A percentile compares a stretch with the other conserved stretches of the same genome.
Conservation (phyloP, 2,329 filamentous ascomycete genomes). For the Emericellopsis atlantica region DNA sequence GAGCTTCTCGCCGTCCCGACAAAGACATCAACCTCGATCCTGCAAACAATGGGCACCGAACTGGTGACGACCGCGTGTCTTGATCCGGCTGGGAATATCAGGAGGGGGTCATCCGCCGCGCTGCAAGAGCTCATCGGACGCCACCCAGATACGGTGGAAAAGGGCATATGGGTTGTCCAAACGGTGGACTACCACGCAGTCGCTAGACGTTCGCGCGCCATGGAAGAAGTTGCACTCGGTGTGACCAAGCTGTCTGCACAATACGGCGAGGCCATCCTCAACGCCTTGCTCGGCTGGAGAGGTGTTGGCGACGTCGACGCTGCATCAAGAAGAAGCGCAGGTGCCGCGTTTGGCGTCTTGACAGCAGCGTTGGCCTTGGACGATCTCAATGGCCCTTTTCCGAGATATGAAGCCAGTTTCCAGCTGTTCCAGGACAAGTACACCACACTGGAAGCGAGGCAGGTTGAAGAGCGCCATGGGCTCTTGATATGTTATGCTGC, state of each 20-base stretch:
- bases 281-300: conserved; percentile 69
- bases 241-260: conserved; percentile 57
- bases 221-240: conserved; percentile 60
- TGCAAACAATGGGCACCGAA: conserved; percentile 71
- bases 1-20: conserved; percentile 58
- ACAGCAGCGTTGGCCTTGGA: conserved; percentile 23
- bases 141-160: conserved; percentile 70
- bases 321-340: conserved; percentile 59
- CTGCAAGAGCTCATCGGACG: conserved; percentile 88
- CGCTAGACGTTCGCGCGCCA: conserved; percentile 71
- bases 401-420: conserved; percentile 20
- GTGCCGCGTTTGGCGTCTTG: conserved; percentile 53
- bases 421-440: conserved; percentile 31
- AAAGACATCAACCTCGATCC: conserved; percentile 34
- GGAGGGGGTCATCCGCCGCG: conserved; percentile 83
- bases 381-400: conserved; percentile 6
- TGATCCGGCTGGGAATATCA: conserved; percentile 86
- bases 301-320: conserved; percentile 74
- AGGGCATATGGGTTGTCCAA: conserved; percentile 81
- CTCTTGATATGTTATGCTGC: conserved; percentile 49
- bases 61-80: conserved; percentile 72
- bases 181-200: conserved; percentile 88
- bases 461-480: conserved; percentile 60
- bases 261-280: conserved; percentile 56
- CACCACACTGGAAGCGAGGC: conserved; percentile 30